Evolutionary conservation across 805 yeast species (phyloP).

Genomic region (Candida berthetii): DNA sequence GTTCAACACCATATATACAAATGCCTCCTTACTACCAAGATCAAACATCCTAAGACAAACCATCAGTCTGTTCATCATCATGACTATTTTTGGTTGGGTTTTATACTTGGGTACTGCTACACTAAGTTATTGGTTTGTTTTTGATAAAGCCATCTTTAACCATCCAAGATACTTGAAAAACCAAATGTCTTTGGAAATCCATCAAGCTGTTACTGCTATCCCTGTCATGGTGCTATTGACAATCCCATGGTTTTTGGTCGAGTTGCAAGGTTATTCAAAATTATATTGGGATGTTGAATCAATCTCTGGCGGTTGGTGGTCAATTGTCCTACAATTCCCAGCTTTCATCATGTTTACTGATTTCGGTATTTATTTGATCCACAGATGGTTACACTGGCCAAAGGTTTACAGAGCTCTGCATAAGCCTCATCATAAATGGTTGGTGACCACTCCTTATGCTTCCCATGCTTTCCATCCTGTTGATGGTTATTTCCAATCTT

Average conservation of each 20-base stretch:
- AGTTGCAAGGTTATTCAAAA: conserved; percentile 76
- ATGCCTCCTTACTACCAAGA: conserved; percentile 67
- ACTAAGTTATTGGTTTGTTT: conserved; percentile 70
- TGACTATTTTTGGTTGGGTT: conserved; percentile 82
- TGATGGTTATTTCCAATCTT: conserved; percentile 88
- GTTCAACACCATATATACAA: conserved; percentile 48
- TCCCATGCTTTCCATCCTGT: conserved; percentile 98
- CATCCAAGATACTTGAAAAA: conserved; percentile 95
- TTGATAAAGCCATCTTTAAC: conserved; percentile 85
- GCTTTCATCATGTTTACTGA: conserved; percentile 89
- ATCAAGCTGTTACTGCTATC: conserved; percentile 72
- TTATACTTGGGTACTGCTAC: conserved; percentile 72
- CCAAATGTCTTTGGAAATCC: conserved; percentile 81
- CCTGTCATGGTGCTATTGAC: conserved; percentile 88
- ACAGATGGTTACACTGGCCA: conserved; percentile 94
- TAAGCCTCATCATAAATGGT: conserved; percentile 99
- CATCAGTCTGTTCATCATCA: conserved; percentile 57
- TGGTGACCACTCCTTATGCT: conserved; percentile 97
- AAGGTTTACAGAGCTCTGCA: conserved; percentile 77
- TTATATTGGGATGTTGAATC: conserved; percentile 64
- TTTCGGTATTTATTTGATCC: conserved; percentile 85
- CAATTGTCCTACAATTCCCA: conserved; percentile 63
- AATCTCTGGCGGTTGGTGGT: conserved; percentile 61
- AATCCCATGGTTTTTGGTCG: conserved; percentile 83
- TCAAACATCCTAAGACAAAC: conserved; percentile 67